A percentile compares a stretch with the other conserved stretches of the same genome.
Conservation (phyloP, 2,329 filamentous ascomycete species). For the Cucurbitaria berberidis region DNA sequence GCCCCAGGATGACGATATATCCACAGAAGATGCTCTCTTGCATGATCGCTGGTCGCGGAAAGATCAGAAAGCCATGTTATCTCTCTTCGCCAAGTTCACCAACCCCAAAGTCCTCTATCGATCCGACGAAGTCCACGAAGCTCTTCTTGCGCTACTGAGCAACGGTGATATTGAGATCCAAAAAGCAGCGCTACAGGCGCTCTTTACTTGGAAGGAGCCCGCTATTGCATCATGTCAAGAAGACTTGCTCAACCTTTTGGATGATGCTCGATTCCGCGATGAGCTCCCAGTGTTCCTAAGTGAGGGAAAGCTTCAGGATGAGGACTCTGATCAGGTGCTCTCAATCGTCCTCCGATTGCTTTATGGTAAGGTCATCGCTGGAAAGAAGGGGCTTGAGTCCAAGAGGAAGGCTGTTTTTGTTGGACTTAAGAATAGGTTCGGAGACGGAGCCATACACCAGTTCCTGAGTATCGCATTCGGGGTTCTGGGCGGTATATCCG, state of each 20-base stretch:
- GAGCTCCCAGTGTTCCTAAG: conserved; percentile 87
- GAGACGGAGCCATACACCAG: conserved; percentile 72
- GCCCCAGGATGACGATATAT: background rate
- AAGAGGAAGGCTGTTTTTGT: conserved; percentile 76
- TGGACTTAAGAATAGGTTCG: conserved; percentile 74
- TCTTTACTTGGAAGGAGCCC: conserved; percentile 87
- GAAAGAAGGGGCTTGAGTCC: conserved; percentile 79
- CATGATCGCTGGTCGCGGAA: conserved; percentile 68
- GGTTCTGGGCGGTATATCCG: conserved; percentile 65
- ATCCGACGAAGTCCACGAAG: conserved; percentile 74
- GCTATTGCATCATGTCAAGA: conserved; percentile 80
- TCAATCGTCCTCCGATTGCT: conserved; percentile 85
- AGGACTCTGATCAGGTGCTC: conserved; percentile 77
- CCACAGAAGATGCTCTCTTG: conserved; percentile 11
- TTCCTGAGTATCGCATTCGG: conserved; percentile 86
- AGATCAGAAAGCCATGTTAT: conserved; percentile 84
- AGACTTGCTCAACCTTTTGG: conserved; percentile 82
- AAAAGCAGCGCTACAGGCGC: conserved; percentile 79
- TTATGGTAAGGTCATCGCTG: conserved; percentile 88
- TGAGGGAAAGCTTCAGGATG: conserved; percentile 70
- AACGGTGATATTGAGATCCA: conserved; percentile 94
- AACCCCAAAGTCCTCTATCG: conserved; percentile 87
- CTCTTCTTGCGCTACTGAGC: conserved; percentile 75
- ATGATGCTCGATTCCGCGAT: conserved; percentile 90
- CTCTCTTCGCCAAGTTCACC: conserved; percentile 80